Percentiles rank a stretch among this genome's conserved stretches.
Conservation (phyloP, 805 yeast genomes). For the Schwanniomyces occidentalis region DNA sequence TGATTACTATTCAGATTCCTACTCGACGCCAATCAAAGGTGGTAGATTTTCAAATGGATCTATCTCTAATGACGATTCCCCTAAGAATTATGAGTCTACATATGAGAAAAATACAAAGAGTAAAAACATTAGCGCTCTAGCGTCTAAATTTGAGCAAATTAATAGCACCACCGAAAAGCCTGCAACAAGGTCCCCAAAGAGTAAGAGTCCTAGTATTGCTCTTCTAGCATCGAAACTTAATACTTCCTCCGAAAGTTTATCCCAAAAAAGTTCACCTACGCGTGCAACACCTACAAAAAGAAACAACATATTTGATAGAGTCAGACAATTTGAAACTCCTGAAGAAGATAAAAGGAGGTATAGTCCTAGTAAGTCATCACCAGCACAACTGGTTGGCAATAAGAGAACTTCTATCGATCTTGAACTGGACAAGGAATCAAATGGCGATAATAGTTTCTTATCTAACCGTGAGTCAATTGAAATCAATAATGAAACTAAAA, state of each 20-base stretch:
- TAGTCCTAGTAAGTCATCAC: too few relatives aligned
- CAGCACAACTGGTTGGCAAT: too few relatives aligned
- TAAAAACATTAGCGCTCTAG: conserved; percentile 17
- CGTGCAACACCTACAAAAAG: conserved; percentile 21
- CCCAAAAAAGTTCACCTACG: conserved; percentile 15
- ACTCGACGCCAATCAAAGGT: too few relatives aligned
- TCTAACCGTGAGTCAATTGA: conserved; percentile 16
- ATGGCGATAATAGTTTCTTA: conserved; percentile 13
- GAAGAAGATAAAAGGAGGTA: conserved; percentile 6
- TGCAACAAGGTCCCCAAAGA: conserved; percentile 6
- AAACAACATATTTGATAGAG: conserved; percentile 32
- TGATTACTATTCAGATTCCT: too few relatives aligned
- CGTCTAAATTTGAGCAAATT: conserved; percentile 24
- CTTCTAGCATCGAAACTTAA: conserved; percentile 29
- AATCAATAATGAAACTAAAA: conserved; percentile 7
- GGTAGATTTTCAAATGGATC: too few relatives aligned
- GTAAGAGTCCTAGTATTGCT: conserved; percentile 17
- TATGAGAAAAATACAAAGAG: conserved; percentile 10
- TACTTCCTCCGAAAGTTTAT: conserved; percentile 15
- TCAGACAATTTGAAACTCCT: conserved; percentile 37
- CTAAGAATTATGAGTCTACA: too few relatives aligned
- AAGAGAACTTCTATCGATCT: conserved; percentile 18
- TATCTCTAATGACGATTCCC: too few relatives aligned
- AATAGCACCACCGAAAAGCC: background rate
- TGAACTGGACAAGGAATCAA: conserved; percentile 8